Conservation (phyloP, 192 early-diverging fungal genomes). For the Umbelopsis ramanniana region DNA sequence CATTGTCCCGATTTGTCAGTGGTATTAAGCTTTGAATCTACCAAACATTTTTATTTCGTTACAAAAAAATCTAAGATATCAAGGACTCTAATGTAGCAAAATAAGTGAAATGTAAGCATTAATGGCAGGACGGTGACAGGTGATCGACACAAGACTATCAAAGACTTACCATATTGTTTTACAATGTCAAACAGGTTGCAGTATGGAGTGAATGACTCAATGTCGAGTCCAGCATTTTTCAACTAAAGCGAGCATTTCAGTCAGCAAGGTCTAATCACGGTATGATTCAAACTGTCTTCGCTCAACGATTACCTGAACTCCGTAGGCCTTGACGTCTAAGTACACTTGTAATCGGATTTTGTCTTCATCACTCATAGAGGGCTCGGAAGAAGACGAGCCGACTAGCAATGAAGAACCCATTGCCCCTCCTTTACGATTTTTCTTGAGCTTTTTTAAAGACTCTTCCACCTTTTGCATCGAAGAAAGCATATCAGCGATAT, state of each 20-base stretch:
- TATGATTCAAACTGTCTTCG: not conserved
- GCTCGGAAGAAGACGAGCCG: not conserved
- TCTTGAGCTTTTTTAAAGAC: constrained; percentile 46
- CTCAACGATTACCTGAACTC: constrained; percentile 49
- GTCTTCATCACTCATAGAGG: constrained; percentile 53
- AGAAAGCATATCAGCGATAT: constrained; percentile 39
- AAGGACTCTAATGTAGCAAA: too few species aligned
- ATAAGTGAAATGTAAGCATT: too few species aligned
- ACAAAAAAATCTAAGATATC: too few species aligned
- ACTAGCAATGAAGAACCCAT: not conserved
- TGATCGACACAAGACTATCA: too few species aligned
- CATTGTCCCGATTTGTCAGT: too few species aligned
- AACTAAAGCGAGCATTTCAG: not conserved
- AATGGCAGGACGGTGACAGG: too few species aligned
- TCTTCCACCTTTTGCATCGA: constrained; percentile 51
- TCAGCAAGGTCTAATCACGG: too few species aligned
- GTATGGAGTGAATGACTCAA: not conserved
- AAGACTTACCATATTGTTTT: not conserved
- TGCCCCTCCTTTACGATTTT: constrained; percentile 30
- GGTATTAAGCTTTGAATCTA: too few species aligned
- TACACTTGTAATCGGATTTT: constrained; percentile 59
- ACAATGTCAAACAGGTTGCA: not conserved
- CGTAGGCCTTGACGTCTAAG: constrained; percentile 56
- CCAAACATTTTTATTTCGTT: too few species aligned
- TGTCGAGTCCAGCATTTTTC: not conserved